phyloP scores from a whole-genome alignment of 352 stramenopile genomes.

The Globisporangium irregulare region DNA sequence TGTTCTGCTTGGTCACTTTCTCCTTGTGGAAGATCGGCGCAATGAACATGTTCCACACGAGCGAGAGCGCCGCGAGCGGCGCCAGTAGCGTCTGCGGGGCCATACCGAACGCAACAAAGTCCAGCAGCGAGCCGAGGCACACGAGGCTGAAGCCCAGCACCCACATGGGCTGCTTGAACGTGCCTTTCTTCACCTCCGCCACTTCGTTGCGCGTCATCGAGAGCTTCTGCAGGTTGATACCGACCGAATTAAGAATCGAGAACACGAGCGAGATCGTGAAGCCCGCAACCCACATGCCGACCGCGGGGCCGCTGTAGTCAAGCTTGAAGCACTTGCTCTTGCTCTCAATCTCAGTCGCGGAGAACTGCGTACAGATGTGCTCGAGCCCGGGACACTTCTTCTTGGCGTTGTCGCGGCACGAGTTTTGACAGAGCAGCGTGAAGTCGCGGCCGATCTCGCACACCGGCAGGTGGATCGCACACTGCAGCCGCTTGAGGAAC shows the following conservation, averaged over 20 bases:
- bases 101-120: slow-evolving; percentile 92
- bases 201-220: slow-evolving; percentile 76
- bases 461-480: slow-evolving; percentile 71
- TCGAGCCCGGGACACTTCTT: slow-evolving; percentile 61
- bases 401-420: slow-evolving; percentile 56
- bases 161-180: slow-evolving; percentile 86
- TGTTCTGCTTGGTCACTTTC: slow-evolving; percentile 76
- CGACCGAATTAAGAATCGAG: slow-evolving; percentile 86
- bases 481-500: slow-evolving; percentile 62
- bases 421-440: slow-evolving; percentile 57
- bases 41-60: slow-evolving; percentile 93
- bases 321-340: slow-evolving; percentile 85
- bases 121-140: slow-evolving; percentile 76
- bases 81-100: slow-evolving; percentile 88
- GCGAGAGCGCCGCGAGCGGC: slow-evolving; percentile 82
- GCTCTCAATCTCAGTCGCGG: slow-evolving; percentile 40
- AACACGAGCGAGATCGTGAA: slow-evolving; percentile 88
- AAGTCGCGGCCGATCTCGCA: slow-evolving; percentile 78
- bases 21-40: slow-evolving; percentile 89
- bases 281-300: slow-evolving; percentile 84
- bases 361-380: slow-evolving; percentile 50
- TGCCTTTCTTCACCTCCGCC: slow-evolving; percentile 64
- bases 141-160: slow-evolving; percentile 85
- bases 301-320: slow-evolving; percentile 55
- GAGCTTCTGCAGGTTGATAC: slow-evolving; percentile 91